Percentiles rank a stretch among this genome's conserved stretches.
Conservation (phyloP, 1,284 basidiomycete genomes). For the Coriolopsis trogii region DNA sequence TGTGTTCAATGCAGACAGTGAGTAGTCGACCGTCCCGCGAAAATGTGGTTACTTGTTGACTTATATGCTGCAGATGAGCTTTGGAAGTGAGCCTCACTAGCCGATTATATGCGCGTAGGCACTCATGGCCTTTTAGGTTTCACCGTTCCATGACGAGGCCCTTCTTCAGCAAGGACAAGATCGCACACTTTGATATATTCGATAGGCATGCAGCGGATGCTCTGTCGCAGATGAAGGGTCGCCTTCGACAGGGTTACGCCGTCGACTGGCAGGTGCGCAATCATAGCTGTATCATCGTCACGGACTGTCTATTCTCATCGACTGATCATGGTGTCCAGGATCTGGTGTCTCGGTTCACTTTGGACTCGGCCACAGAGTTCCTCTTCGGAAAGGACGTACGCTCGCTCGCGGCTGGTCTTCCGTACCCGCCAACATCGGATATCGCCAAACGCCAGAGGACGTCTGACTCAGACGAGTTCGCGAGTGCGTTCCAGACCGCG, state of each 20-base stretch:
- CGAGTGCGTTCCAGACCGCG: constrained; percentile 28
- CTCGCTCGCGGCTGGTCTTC: constrained; percentile 33
- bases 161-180: constrained; percentile 53
- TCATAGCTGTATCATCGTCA: too few relatives aligned
- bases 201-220: constrained; percentile 38
- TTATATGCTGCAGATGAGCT: constrained; percentile 26
- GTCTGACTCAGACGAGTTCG: constrained; percentile 34
- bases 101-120: neutral
- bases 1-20: constrained; percentile 43
- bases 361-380: constrained; percentile 44
- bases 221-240: constrained; percentile 35
- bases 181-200: constrained; percentile 54
- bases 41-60: too few relatives aligned
- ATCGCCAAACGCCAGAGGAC: constrained; percentile 1
- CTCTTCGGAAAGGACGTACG: constrained; percentile 41
- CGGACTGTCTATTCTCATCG: neutral
- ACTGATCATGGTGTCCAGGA: constrained; percentile 30
- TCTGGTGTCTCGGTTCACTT: constrained; percentile 38
- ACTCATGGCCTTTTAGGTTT: constrained; percentile 36
- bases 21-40: neutral
- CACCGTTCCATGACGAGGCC: constrained; percentile 56
- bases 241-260: constrained; percentile 45
- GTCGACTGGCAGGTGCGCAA: constrained; percentile 55
- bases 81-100: constrained; percentile 31
- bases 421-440: constrained; percentile 30